These are phyloP conservation scores for Chrysanthemum seticuspe DNA, from an alignment of 129 eudicot species.

Conservation along the genomic window DNA sequence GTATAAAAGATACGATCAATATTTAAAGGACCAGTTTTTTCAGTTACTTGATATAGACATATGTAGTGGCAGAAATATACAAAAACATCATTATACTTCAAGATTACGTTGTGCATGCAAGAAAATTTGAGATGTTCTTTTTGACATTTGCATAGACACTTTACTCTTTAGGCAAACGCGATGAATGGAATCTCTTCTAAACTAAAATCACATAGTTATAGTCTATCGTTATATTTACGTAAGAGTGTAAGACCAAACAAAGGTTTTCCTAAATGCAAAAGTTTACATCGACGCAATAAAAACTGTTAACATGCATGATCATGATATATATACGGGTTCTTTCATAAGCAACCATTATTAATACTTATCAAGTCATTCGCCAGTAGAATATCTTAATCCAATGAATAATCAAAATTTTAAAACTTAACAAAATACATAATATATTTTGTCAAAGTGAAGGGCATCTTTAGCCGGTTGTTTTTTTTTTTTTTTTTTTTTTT, in stretches of 20 bases:
- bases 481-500: no score
- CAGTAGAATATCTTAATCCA: no score
- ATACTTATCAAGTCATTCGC: no score
- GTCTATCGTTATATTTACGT: not conserved
- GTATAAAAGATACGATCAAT: no score
- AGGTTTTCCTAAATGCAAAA: not conserved
- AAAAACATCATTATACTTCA: constrained; percentile 6
- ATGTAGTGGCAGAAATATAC: not conserved
- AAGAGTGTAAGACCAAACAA: not conserved
- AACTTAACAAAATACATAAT: not conserved
- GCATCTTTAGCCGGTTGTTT: not conserved
- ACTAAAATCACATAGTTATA: not conserved
- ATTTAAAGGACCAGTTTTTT: no score
- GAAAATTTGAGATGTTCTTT: constrained; percentile 12
- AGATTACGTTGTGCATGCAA: constrained; percentile 16
- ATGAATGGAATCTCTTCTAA: no score
- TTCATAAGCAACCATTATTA: no score
- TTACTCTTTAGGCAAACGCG: no score
- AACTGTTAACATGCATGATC: not conserved
- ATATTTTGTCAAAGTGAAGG: not conserved
- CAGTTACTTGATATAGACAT: no score
- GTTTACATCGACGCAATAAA: not conserved
- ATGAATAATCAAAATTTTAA: no score
- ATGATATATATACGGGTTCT: no score
- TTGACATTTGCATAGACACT: not conserved